Conservation (phyloP, 2,329 filamentous ascomycete genomes). For the Talaromyces islandicus region DNA sequence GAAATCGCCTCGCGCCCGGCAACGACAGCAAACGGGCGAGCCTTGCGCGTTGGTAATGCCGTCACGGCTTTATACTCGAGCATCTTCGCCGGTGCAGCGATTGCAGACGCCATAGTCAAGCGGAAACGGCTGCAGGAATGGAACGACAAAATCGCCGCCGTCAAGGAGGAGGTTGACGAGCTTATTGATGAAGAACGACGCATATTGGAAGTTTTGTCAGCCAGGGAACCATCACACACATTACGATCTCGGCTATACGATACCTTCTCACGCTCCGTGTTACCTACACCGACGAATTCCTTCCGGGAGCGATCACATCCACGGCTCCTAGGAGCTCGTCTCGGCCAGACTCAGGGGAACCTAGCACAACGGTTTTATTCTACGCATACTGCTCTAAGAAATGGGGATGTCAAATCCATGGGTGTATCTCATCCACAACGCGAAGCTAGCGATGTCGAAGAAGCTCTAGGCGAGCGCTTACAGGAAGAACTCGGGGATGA, state of each 20-base stretch:
- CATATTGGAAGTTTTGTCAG: conserved; percentile 25
- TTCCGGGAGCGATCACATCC: not conserved
- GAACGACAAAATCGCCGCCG: conserved; percentile 37
- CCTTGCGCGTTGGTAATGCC: conserved; percentile 36
- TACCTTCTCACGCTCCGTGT: not conserved
- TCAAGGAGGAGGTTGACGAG: conserved; percentile 36
- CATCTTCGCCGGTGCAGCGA: conserved; percentile 36
- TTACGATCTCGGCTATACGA: conserved; percentile 2
- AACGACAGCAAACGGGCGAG: conserved; percentile 29
- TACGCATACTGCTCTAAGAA: not conserved
- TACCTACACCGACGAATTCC: not conserved
- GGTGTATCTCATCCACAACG: not conserved
- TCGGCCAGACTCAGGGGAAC: not conserved
- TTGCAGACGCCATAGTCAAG: conserved; percentile 36
- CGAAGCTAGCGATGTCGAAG: not conserved
- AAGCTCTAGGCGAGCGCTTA: not conserved
- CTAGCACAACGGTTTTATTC: not conserved
- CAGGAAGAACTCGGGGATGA: not conserved
- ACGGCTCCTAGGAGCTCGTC: not conserved
- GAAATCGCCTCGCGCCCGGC: conserved; percentile 26
- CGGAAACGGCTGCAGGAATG: conserved; percentile 33
- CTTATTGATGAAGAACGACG: conserved; percentile 34
- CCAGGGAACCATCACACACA: not conserved
- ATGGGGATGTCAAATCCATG: not conserved
- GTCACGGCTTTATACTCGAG: conserved; percentile 40